Base-by-base conservation (phyloP, 2,329 filamentous ascomycete species). In the Epichloe scottii region DNA sequence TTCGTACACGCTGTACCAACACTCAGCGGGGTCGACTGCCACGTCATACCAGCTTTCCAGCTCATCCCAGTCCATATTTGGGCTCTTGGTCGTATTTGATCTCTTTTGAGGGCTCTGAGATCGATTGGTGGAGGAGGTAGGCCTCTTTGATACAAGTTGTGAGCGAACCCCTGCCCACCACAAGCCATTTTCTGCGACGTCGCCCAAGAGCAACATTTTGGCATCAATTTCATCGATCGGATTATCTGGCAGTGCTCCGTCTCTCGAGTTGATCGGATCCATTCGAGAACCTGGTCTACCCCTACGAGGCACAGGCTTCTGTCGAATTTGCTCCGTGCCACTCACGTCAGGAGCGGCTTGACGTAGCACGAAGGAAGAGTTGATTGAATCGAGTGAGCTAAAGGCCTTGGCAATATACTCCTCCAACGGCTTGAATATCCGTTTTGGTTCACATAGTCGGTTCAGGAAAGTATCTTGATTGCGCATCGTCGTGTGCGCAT, bases 121-220 rank as follows among this genome's bases (percentile, higher is more conserved):
- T 30, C 50, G 46, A 42, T 35, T 35, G 4, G 37, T 19, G 14
- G 49, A 41, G 1, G 41, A 35, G 4, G 23, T 17, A 6, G 47
- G 38, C 35, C 40, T 51, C 15, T 41, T 46, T 1, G 52, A n/a
- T 15, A 38, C 5, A 11, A 49, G 43, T 11, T 51, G 52, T 14
- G 40, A 37, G 33, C 43, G 53, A 6, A 75, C 75, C 2, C 84
- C 85, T 45, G 84, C 82, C 86, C 87, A 91, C 87, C 86, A 91
- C 7, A 78, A 79, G 2, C 85, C 87, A 61, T 93, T 93, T 62
- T 93, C 87, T 1, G 83, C 85, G 57, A 90, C 75, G 59, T 90
- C 80, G 2, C 86, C 87, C 2, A 90, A 65, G 6, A 89, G 71
- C 19, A 91, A 69, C 5, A 85, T 77, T 61, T 89, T 93, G 1